Evolutionary conservation across 805 yeast genomes (phyloP).

Genomic region (Phaffomyces antillensis): DNA sequence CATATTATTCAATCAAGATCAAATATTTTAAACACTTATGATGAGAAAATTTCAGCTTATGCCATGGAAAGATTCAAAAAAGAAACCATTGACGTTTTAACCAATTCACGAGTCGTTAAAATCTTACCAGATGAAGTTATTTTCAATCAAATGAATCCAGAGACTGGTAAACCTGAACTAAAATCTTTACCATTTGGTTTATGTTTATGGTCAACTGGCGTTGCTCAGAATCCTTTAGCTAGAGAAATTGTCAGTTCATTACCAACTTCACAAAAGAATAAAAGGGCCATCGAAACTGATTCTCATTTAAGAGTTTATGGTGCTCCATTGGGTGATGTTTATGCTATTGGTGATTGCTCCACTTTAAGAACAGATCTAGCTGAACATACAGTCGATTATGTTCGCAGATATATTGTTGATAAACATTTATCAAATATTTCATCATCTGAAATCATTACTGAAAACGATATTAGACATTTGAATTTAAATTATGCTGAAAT

Average conservation of each 20-base stretch:
- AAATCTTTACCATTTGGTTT: slow-evolving; percentile 58
- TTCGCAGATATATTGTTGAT: slow-evolving; percentile 39
- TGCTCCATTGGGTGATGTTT: slow-evolving; percentile 59
- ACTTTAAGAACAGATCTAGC: slow-evolving; percentile 57
- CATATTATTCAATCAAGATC: slow-evolving; percentile 66
- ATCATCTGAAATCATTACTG: slow-evolving; percentile 34
- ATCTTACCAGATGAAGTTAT: slow-evolving; percentile 50
- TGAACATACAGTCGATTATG: slow-evolving; percentile 44
- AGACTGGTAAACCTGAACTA: slow-evolving; percentile 31
- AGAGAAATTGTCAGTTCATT: slow-evolving; percentile 45
- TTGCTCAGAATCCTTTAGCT: slow-evolving; percentile 58
- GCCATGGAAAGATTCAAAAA: slow-evolving; percentile 58
- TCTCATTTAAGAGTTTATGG: slow-evolving; percentile 65
- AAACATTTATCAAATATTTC: slow-evolving; percentile 31
- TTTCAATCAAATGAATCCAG: slow-evolving; percentile 42
- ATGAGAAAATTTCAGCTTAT: slow-evolving; percentile 54
- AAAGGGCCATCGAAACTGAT: slow-evolving; percentile 71
- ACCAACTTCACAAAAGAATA: slow-evolving; percentile 44
- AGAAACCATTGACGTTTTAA: slow-evolving; percentile 55
- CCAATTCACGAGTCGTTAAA: slow-evolving; percentile 56
- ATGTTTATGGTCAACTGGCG: slow-evolving; percentile 74
- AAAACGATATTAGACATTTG: slow-evolving; percentile 44
- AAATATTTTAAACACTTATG: slow-evolving; percentile 62
- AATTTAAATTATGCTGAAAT: slow-evolving; percentile 42
- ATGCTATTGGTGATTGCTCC: slow-evolving; percentile 69